These are phyloP conservation scores for Dissoconium aciculare DNA, from an alignment of 2,329 filamentous ascomycete species.

Conservation along the genomic window DNA sequence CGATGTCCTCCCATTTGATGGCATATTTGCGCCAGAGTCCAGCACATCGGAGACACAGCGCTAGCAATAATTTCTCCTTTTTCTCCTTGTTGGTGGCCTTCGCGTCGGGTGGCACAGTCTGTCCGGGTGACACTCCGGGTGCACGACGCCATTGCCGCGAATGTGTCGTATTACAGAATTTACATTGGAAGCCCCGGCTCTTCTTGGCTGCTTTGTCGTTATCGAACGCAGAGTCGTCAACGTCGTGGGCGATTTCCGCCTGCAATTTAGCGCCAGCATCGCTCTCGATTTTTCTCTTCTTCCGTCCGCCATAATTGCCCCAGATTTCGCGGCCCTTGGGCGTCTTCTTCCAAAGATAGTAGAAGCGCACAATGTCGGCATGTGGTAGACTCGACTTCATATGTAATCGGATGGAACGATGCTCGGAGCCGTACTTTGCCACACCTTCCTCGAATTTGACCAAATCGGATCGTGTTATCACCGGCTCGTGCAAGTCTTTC, in stretches of 20 bases:
- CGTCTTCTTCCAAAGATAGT: slow-evolving; percentile 98
- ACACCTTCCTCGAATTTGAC: slow-evolving; percentile 91
- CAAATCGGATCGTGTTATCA: slow-evolving; percentile 59
- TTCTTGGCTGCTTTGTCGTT: slow-evolving; percentile 63
- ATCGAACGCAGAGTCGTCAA: slow-evolving; percentile 93
- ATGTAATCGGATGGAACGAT: slow-evolving; percentile 66
- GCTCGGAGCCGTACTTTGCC: slow-evolving; percentile 77
- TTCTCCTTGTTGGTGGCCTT: slow-evolving; percentile 60
- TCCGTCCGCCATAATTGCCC: slow-evolving; percentile 75
- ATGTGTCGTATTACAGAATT: slow-evolving; percentile 68
- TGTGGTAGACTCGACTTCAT: slow-evolving; percentile 63
- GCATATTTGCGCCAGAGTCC: slow-evolving; percentile 91
- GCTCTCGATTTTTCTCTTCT: slow-evolving; percentile 55
- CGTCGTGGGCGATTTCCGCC: slow-evolving; percentile 81
- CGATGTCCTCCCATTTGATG: slow-evolving; percentile 86
- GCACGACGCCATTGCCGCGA: slow-evolving; percentile 88
- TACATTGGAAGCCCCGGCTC: slow-evolving; percentile 80
- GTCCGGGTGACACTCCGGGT: slow-evolving; percentile 57
- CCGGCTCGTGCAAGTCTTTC: slow-evolving; percentile 68
- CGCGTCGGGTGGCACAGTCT: slow-evolving; percentile 52
- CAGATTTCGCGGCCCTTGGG: slow-evolving; percentile 72
- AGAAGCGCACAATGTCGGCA: slow-evolving; percentile 74
- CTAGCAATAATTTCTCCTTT: slow-evolving; percentile 56
- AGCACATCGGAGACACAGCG: slow-evolving; percentile 79
- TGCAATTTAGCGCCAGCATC: slow-evolving; percentile 60